These are phyloP conservation scores for Pseudonitzschia multiseries DNA, from an alignment of 108 stramenopile genomes.

Conservation along the genomic window DNA sequence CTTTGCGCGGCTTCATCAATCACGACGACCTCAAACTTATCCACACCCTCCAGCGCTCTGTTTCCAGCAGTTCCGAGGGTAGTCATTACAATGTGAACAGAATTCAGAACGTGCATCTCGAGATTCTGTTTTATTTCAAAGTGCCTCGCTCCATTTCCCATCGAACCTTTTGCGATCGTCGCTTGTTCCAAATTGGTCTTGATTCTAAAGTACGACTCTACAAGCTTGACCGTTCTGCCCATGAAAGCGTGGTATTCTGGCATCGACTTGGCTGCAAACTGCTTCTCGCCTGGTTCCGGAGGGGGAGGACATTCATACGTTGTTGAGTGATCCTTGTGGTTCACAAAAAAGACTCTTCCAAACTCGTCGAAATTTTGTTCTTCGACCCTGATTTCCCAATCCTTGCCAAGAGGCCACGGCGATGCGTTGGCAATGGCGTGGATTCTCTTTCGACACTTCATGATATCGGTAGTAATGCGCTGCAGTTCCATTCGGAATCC, in stretches of 20 bases:
- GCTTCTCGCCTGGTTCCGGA: slow-evolving; percentile 71
- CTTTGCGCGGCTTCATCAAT: slow-evolving; percentile 99
- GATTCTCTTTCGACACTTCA: slow-evolving; percentile 56
- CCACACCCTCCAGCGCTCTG: slow-evolving; percentile 72
- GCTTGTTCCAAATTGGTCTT: slow-evolving; percentile 66
- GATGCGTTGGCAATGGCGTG: slow-evolving; percentile 67
- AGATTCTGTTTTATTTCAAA: slow-evolving; percentile 57
- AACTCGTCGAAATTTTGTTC: slow-evolving; percentile 56
- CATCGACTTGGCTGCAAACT: slow-evolving; percentile 63
- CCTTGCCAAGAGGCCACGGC: slow-evolving; percentile 69
- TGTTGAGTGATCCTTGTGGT: slow-evolving; percentile 79
- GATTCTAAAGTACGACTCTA: slow-evolving; percentile 71
- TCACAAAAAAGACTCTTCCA: slow-evolving; percentile 76
- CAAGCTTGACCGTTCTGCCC: slow-evolving; percentile 67
- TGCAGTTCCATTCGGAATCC: slow-evolving; percentile 69
- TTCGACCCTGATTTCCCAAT: slow-evolving; percentile 93
- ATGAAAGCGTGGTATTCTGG: slow-evolving; percentile 78
- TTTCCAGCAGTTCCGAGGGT: slow-evolving; percentile 94
- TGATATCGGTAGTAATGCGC: slow-evolving; percentile 57
- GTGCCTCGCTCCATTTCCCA: slow-evolving; percentile 41
- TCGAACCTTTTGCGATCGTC: slow-evolving; percentile 48
- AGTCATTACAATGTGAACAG: slow-evolving; percentile 93
- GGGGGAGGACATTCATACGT: slow-evolving; percentile 82
- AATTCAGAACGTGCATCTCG: slow-evolving; percentile 83
- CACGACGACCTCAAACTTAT: slow-evolving; percentile 95